Evolutionary conservation across 352 stramenopile species (phyloP).

Genomic region (Thalassiosira livingstoniorum): DNA sequence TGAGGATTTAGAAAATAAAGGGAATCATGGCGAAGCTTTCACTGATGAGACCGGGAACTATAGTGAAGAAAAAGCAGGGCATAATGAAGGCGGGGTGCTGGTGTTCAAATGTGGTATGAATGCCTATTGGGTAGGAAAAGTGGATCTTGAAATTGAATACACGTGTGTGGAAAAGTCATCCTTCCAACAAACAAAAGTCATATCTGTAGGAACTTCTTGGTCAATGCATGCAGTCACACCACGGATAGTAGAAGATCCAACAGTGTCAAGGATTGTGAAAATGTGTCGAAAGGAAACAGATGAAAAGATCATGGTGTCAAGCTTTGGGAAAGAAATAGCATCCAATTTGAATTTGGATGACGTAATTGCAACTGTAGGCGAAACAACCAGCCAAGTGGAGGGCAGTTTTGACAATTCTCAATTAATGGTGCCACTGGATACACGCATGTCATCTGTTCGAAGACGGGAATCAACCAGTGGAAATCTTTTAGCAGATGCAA

Average conservation of each 20-base stretch:
- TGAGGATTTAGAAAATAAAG: too few species aligned
- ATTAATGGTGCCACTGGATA: slow-evolving; percentile 75
- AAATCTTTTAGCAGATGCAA: slow-evolving; percentile 88
- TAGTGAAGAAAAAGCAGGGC: not conserved
- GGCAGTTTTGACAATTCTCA: not conserved
- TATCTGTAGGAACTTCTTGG: slow-evolving; percentile 83
- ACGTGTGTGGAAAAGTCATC: not conserved
- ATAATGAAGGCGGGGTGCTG: slow-evolving; percentile 70
- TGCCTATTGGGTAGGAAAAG: slow-evolving; percentile 88
- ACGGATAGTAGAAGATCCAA: slow-evolving; percentile 75
- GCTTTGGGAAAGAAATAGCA: slow-evolving; percentile 48
- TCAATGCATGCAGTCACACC: slow-evolving; percentile 88
- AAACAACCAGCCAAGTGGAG: not conserved
- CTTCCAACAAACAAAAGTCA: not conserved
- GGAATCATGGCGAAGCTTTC: slow-evolving; percentile 67
- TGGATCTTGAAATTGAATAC: slow-evolving; percentile 85
- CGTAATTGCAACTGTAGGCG: slow-evolving; percentile 42
- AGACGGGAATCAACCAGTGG: slow-evolving; percentile 86
- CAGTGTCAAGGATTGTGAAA: slow-evolving; percentile 85
- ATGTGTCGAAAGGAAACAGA: slow-evolving; percentile 86
- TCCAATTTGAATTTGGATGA: slow-evolving; percentile 43
- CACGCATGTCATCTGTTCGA: slow-evolving; percentile 86
- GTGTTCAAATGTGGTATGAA: slow-evolving; percentile 92
- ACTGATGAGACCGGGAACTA: not conserved
- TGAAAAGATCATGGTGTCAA: slow-evolving; percentile 59